Conservation (phyloP, 768 basidiomycete species). For the Amanita pallidorosea region DNA sequence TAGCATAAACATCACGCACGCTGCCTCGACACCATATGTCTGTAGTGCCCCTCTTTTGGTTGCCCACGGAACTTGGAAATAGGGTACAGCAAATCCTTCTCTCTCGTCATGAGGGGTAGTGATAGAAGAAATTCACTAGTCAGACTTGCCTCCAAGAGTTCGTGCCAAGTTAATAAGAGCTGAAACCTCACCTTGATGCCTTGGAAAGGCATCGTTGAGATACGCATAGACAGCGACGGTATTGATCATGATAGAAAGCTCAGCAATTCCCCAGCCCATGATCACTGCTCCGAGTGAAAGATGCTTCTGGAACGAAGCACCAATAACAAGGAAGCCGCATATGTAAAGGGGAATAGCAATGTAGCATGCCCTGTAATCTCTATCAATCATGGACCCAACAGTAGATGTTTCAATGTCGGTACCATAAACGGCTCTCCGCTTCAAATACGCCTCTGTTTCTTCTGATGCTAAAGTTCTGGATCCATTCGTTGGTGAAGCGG, state of each 20-base stretch:
- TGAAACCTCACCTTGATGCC: slow-evolving; percentile 47
- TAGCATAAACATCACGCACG: slow-evolving; percentile 24
- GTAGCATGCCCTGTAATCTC: slow-evolving; percentile 41
- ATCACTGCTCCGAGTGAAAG: neutral
- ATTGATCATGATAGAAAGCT: slow-evolving; percentile 44
- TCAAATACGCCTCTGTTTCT: slow-evolving; percentile 49
- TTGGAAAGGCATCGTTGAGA: slow-evolving; percentile 17
- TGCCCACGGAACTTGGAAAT: slow-evolving; percentile 61
- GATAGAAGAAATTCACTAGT: neutral
- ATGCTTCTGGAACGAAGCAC: slow-evolving; percentile 2
- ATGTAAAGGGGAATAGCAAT: slow-evolving; percentile 20
- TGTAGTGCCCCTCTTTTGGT: slow-evolving; percentile 47
- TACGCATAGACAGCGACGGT: slow-evolving; percentile 52
- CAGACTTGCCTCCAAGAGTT: slow-evolving; percentile 32
- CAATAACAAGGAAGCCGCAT: slow-evolving; percentile 1
- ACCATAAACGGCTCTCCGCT: slow-evolving; percentile 54
- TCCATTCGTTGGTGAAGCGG: slow-evolving; percentile 42
- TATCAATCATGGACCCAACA: neutral
- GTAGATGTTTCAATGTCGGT: neutral
- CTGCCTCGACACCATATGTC: slow-evolving; percentile 52
- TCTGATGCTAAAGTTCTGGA: slow-evolving; percentile 33
- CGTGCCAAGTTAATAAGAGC: slow-evolving; percentile 49
- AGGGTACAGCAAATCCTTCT: slow-evolving; percentile 49
- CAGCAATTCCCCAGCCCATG: slow-evolving; percentile 41
- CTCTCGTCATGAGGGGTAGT: slow-evolving; percentile 6